phyloP scores from a whole-genome alignment of 2,329 filamentous ascomycete genomes.

The Tolypocladium amazonense region DNA sequence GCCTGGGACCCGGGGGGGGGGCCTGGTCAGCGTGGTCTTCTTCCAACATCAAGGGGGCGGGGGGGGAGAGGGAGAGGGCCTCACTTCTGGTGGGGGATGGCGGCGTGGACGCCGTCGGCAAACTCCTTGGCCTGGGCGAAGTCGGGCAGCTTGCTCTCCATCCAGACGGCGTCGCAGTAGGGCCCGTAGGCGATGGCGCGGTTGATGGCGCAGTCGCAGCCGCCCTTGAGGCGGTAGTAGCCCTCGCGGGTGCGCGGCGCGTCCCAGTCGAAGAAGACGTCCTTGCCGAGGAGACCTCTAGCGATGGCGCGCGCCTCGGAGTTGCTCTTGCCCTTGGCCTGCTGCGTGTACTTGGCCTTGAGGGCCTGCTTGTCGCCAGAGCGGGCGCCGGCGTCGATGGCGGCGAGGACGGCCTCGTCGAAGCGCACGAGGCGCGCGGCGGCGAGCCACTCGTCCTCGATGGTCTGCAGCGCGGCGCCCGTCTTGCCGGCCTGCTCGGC shows the following conservation, averaged over 20 bases:
- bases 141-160: conserved; percentile 97
- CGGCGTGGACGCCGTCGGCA: conserved; percentile 82
- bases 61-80: conserved; percentile 18
- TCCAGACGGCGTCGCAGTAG: conserved; percentile 95
- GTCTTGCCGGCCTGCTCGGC: conserved; percentile 75
- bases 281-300: conserved; percentile 62
- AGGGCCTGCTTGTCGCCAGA: conserved; percentile 58
- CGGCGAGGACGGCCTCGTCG: conserved; percentile 76
- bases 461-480: conserved; percentile 72
- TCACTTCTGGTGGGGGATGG: conserved; percentile 93
- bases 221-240: conserved; percentile 86
- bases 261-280: conserved; percentile 93
- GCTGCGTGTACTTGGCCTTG: conserved; percentile 53
- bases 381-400: conserved; percentile 51
- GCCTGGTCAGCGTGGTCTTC: too few species aligned
- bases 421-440: conserved; percentile 79
- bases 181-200: conserved; percentile 85
- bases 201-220: conserved; percentile 84
- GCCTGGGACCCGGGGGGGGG: conserved; percentile 45
- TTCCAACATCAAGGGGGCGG: not conserved
- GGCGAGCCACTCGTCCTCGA: conserved; percentile 80
- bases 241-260: conserved; percentile 86
- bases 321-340: conserved; percentile 76
- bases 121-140: conserved; percentile 88
- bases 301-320: conserved; percentile 71